Percentiles rank a stretch among this genome's conserved stretches.
Evolutionary conservation across 2,329 filamentous ascomycete genomes (phyloP).

Genomic region (Aspergillus tanneri): DNA sequence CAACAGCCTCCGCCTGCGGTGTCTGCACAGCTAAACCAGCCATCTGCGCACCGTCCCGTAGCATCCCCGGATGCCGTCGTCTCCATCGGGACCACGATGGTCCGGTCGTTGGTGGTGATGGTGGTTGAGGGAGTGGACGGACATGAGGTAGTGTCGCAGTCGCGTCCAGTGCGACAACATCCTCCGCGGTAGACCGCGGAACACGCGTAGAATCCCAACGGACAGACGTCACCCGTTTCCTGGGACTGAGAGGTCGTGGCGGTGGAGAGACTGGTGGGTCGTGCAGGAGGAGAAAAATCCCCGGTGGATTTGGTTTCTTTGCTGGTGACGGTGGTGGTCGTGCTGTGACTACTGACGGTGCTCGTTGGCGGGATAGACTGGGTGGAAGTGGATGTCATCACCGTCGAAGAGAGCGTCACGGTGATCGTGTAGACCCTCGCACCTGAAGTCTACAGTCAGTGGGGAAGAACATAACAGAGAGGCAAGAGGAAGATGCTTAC

Average conservation of each 20-base stretch:
- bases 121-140: constrained; percentile 67
- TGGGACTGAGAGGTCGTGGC: constrained; percentile 39
- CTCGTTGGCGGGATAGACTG: constrained; percentile 29
- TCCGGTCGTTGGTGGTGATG: constrained; percentile 63
- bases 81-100: constrained; percentile 63
- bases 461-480: constrained; percentile 1
- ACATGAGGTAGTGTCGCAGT: constrained; percentile 80
- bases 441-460: constrained; percentile 20
- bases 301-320: constrained; percentile 31
- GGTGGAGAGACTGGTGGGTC: constrained; percentile 39
- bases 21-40: constrained; percentile 73
- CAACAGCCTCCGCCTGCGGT: constrained; percentile 78
- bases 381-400: constrained; percentile 33
- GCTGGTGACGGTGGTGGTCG: constrained; percentile 45
- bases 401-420: constrained; percentile 34
- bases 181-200: constrained; percentile 75
- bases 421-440: constrained; percentile 38
- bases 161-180: constrained; percentile 83
- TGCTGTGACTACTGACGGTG: constrained; percentile 28
- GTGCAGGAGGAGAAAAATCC: constrained; percentile 35
- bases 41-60: constrained; percentile 63
- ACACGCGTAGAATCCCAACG: constrained; percentile 90
- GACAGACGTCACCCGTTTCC: constrained; percentile 58
- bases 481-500: constrained; percentile 38
- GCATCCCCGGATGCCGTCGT: constrained; percentile 38